Percentiles rank a stretch among this genome's conserved stretches.
These are phyloP conservation scores for Drechslerella coelobrocha DNA, from an alignment of 2,329 filamentous ascomycete species.

Conservation along the genomic window DNA sequence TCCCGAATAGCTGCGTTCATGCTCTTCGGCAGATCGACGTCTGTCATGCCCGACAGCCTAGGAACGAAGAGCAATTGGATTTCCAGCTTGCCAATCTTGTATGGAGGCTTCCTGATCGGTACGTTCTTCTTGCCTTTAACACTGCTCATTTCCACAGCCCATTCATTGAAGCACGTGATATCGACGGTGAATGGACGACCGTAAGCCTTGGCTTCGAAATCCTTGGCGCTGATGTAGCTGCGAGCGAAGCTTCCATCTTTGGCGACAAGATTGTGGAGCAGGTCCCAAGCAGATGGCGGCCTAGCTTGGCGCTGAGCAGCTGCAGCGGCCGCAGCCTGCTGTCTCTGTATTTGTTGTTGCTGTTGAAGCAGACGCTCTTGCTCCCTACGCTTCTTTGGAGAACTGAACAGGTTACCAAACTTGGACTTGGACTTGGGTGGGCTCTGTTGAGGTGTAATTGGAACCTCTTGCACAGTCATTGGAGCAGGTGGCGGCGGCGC, in stretches of 20 bases:
- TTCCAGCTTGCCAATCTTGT: constrained; percentile 92
- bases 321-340: constrained; percentile 61
- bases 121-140: constrained; percentile 91
- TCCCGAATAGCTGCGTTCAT: constrained; percentile 97
- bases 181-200: constrained; percentile 87
- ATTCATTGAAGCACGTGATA: constrained; percentile 96
- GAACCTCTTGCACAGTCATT: constrained; percentile 54
- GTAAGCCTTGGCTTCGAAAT: constrained; percentile 86
- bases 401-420: constrained; percentile 90
- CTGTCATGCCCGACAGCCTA: constrained; percentile 81
- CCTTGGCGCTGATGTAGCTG: constrained; percentile 90
- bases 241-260: constrained; percentile 93
- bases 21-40: constrained; percentile 97
- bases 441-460: constrained; percentile 62
- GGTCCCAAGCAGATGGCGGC: constrained; percentile 79
- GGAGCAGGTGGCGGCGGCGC: constrained; percentile 75
- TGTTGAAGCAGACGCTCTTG: constrained; percentile 88
- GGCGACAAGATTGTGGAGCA: constrained; percentile 83
- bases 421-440: constrained; percentile 72
- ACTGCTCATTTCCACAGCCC: constrained; percentile 89
- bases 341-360: constrained; percentile 58
- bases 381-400: constrained; percentile 96
- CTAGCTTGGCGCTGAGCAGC: constrained; percentile 68
- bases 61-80: constrained; percentile 94
- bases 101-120: constrained; percentile 82